Evolutionary conservation across 2,329 filamentous ascomycete genomes (phyloP).

Genomic region (Lachnellula arida): DNA sequence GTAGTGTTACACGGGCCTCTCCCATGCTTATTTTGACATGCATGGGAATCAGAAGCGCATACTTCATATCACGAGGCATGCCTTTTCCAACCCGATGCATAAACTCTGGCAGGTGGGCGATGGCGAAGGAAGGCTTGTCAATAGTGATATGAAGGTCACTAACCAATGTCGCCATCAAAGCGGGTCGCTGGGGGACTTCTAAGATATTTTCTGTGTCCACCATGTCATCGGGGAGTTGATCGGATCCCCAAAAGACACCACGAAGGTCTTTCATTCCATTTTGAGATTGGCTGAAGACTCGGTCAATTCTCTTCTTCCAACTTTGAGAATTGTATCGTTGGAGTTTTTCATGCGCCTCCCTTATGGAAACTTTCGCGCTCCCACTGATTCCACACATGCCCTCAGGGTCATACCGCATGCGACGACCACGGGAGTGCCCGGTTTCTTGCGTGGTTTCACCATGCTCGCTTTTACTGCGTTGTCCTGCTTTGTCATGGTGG

Average conservation of each 20-base stretch:
- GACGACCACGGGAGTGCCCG: conserved; percentile 34
- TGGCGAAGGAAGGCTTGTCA: conserved; percentile 89
- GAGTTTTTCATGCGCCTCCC: conserved; percentile 71
- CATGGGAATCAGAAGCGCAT: conserved; percentile 85
- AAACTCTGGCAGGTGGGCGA: conserved; percentile 77
- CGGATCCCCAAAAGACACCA: conserved; percentile 73
- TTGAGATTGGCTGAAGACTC: conserved; percentile 63
- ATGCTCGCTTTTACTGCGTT: conserved; percentile 33
- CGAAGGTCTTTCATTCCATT: conserved; percentile 75
- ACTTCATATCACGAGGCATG: conserved; percentile 87
- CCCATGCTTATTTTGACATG: conserved; percentile 85
- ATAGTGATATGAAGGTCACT: conserved; percentile 80
- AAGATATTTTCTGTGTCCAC: conserved; percentile 83
- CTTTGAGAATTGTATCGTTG: conserved; percentile 79
- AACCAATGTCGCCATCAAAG: conserved; percentile 73
- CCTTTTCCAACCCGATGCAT: conserved; percentile 91
- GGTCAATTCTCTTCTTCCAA: conserved; percentile 89
- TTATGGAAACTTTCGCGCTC: conserved; percentile 64
- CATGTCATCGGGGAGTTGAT: conserved; percentile 74
- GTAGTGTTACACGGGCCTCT: conserved; percentile 77
- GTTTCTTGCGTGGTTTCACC: conserved; percentile 15
- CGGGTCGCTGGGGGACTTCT: conserved; percentile 77
- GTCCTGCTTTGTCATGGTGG: conserved; percentile 18
- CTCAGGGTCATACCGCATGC: conserved; percentile 75
- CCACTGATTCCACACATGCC: conserved; percentile 68